These are phyloP conservation scores for Fusarium chaquense DNA, from an alignment of 2,329 filamentous ascomycete genomes.

Conservation along the genomic window DNA sequence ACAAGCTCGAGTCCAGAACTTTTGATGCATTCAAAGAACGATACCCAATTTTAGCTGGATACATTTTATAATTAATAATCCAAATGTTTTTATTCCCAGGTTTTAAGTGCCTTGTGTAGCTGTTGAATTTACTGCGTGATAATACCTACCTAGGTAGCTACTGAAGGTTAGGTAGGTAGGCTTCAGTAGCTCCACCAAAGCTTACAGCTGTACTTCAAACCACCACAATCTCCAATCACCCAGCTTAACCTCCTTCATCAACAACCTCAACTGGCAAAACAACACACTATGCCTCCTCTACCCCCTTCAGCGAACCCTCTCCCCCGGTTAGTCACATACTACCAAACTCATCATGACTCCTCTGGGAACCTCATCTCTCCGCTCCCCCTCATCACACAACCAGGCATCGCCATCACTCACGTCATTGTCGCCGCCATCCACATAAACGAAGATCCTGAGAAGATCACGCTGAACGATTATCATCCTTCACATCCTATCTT, in stretches of 20 bases:
- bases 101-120: background rate
- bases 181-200: slow-evolving; percentile 26
- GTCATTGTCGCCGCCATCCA: slow-evolving; percentile 90
- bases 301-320: slow-evolving; percentile 49
- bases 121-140: slow-evolving; percentile 25
- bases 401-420: slow-evolving; percentile 73
- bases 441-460: slow-evolving; percentile 74
- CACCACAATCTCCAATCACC: slow-evolving; percentile 3
- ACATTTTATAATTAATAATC: background rate
- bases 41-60: slow-evolving; percentile 13
- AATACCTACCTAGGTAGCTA: background rate
- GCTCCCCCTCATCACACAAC: slow-evolving; percentile 63
- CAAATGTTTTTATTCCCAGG: background rate
- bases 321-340: slow-evolving; percentile 65
- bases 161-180: background rate
- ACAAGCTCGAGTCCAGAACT: slow-evolving; percentile 14
- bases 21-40: slow-evolving; percentile 19
- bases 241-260: slow-evolving; percentile 12
- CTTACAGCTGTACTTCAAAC: slow-evolving; percentile 10
- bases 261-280: background rate
- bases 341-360: slow-evolving; percentile 66
- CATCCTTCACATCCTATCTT: slow-evolving; percentile 75
- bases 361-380: slow-evolving; percentile 62
- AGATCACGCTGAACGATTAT: slow-evolving; percentile 85
- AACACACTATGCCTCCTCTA: slow-evolving; percentile 50